phyloP scores from a whole-genome alignment of 202 grass and related monocot genomes.

The Schoenoplectus triqueter region DNA sequence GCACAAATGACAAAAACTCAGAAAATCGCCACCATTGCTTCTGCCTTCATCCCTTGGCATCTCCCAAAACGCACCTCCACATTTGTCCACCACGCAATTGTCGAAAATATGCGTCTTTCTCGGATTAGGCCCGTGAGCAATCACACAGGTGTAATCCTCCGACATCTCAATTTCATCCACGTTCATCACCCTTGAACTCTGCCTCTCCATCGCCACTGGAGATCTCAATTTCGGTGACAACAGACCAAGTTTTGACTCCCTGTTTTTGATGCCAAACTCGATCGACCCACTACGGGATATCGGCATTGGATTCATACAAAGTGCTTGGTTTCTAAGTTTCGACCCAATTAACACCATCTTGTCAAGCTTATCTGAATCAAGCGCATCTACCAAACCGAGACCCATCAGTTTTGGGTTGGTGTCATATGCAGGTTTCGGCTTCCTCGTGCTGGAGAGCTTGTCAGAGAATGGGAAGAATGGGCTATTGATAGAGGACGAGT shows the following conservation, averaged over 20 bases:
- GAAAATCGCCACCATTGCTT: slow-evolving; percentile 40
- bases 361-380: slow-evolving; percentile 45
- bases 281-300: slow-evolving; percentile 36
- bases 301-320: slow-evolving; percentile 23
- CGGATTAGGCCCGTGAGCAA: slow-evolving; percentile 87
- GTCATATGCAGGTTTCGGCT: slow-evolving; percentile 28
- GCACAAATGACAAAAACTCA: slow-evolving; percentile 71
- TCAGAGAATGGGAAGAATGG: slow-evolving; percentile 55
- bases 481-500: slow-evolving; percentile 34
- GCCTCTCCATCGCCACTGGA: slow-evolving; percentile 30
- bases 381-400: slow-evolving; percentile 75
- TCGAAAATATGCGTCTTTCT: slow-evolving; percentile 92
- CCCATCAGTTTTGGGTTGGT: slow-evolving; percentile 43
- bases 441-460: slow-evolving; percentile 52
- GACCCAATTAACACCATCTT: slow-evolving; percentile 32
- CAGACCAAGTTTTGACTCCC: slow-evolving; percentile 61
- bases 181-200: slow-evolving; percentile 35
- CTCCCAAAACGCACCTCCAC: neutral
- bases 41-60: slow-evolving; percentile 20
- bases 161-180: slow-evolving; percentile 75
- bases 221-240: slow-evolving; percentile 66
- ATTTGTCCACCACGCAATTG: slow-evolving; percentile 65
- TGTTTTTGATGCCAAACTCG: slow-evolving; percentile 90
- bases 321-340: slow-evolving; percentile 73
- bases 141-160: slow-evolving; percentile 97